Evolutionary conservation across 208 protist genomes (phyloP).

Genomic region (Acanthamoeba culbertsoni): DNA sequence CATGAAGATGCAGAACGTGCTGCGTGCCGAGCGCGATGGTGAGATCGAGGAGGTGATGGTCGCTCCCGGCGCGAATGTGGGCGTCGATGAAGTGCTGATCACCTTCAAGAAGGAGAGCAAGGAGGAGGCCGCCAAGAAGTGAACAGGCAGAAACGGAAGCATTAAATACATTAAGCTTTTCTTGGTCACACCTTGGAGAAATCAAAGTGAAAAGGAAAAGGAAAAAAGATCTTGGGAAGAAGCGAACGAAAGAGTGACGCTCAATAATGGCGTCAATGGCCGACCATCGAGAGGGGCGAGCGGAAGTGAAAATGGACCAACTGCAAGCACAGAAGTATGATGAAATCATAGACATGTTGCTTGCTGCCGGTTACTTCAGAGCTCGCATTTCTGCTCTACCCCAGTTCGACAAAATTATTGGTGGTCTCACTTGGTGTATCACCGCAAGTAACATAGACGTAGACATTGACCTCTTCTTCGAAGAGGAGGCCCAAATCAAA

Average conservation of each 20-base stretch:
- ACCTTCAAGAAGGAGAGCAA: slow-evolving; percentile 81
- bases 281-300: neutral
- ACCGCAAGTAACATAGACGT: slow-evolving; percentile 80
- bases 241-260: no score
- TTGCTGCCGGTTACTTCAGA: slow-evolving; percentile 87
- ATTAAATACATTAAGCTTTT: no score
- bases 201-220: no score
- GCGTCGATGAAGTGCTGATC: slow-evolving; percentile 79
- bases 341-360: slow-evolving; percentile 68
- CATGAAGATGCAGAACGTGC: slow-evolving; percentile 89
- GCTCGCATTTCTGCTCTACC: slow-evolving; percentile 82
- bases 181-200: no score
- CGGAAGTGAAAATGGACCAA: slow-evolving; percentile 18
- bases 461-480: slow-evolving; percentile 87
- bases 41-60: slow-evolving; percentile 64
- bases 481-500: slow-evolving; percentile 83
- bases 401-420: slow-evolving; percentile 88
- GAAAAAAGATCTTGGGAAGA: no score
- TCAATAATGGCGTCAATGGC: neutral
- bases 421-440: slow-evolving; percentile 88
- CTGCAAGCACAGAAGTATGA: slow-evolving; percentile 38
- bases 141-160: no score
- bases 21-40: slow-evolving; percentile 62
- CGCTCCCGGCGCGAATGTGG: slow-evolving; percentile 61
- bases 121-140: neutral